These are phyloP conservation scores for Onygenales sp. DNA, from an alignment of 2,329 filamentous ascomycete genomes.

Conservation along the genomic window DNA sequence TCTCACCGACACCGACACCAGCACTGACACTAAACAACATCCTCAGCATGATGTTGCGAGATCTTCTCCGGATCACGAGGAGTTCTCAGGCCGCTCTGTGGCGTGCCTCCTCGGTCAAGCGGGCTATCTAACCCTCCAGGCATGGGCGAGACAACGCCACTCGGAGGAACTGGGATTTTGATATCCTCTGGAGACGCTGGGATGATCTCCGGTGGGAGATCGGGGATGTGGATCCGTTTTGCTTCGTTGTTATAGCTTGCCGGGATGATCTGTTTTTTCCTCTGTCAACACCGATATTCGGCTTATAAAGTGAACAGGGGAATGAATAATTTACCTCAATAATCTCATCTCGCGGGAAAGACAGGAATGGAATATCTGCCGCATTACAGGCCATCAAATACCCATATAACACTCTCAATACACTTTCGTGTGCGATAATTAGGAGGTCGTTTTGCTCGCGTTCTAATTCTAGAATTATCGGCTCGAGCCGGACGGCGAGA, in stretches of 20 bases:
- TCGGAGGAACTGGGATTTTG: slow-evolving; percentile 62
- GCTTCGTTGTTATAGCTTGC: slow-evolving; percentile 96
- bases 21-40: slow-evolving; percentile 26
- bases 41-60: slow-evolving; percentile 35
- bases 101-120: slow-evolving; percentile 31
- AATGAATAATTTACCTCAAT: slow-evolving; percentile 56
- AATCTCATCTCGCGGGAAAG: slow-evolving; percentile 93
- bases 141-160: slow-evolving; percentile 37
- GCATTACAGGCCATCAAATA: slow-evolving; percentile 99
- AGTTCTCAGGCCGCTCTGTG: slow-evolving; percentile 32
- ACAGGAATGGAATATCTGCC: slow-evolving; percentile 82
- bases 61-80: slow-evolving; percentile 36
- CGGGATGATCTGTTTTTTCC: slow-evolving; percentile 62
- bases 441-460: slow-evolving; percentile 95
- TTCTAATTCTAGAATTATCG: slow-evolving; percentile 94
- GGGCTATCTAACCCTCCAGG: slow-evolving; percentile 33
- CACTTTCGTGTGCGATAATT: slow-evolving; percentile 95
- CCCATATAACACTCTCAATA: slow-evolving; percentile 91
- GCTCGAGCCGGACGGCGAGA: slow-evolving; percentile 91
- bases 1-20: neutral
- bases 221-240: slow-evolving; percentile 77
- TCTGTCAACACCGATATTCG: neutral
- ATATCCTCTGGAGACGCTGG: slow-evolving; percentile 74
- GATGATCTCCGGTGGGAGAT: slow-evolving; percentile 55
- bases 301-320: neutral